A percentile compares a stretch with the other conserved stretches of the same genome.
phyloP scores from a whole-genome alignment of 2,329 filamentous ascomycete genomes.

The Talaromyces sp. region DNA sequence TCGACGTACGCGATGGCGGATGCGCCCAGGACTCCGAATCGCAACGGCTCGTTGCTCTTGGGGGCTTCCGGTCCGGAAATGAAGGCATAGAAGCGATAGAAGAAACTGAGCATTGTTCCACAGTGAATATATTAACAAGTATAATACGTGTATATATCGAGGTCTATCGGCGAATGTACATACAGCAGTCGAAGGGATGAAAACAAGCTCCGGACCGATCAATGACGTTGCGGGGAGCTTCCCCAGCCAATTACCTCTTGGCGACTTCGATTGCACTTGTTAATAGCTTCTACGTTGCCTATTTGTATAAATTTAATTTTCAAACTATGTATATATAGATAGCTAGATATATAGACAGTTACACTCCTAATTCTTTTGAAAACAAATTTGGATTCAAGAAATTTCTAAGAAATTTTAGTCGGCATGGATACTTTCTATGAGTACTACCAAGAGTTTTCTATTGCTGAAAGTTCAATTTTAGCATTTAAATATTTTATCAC shows the following conservation, averaged over 20 bases:
- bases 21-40: slow-evolving; percentile 7
- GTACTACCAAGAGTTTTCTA: no score
- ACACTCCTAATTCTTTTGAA: no score
- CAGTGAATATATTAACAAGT: neutral
- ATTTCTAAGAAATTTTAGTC: no score
- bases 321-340: no score
- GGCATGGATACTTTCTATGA: no score
- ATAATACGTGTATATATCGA: neutral
- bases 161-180: neutral
- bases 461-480: no score
- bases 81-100: slow-evolving; percentile 3
- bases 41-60: slow-evolving; percentile 1
- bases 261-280: no score
- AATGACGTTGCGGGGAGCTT: neutral
- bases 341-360: no score
- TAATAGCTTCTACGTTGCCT: no score
- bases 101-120: neutral
- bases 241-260: neutral
- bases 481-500: no score
- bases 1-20: slow-evolving; percentile 2
- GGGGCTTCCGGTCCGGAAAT: neutral
- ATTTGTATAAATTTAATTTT: no score
- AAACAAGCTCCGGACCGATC: neutral
- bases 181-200: neutral
- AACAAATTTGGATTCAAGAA: no score